phyloP scores from a whole-genome alignment of 305 asterid genomes.

The Salvia sclarea region DNA sequence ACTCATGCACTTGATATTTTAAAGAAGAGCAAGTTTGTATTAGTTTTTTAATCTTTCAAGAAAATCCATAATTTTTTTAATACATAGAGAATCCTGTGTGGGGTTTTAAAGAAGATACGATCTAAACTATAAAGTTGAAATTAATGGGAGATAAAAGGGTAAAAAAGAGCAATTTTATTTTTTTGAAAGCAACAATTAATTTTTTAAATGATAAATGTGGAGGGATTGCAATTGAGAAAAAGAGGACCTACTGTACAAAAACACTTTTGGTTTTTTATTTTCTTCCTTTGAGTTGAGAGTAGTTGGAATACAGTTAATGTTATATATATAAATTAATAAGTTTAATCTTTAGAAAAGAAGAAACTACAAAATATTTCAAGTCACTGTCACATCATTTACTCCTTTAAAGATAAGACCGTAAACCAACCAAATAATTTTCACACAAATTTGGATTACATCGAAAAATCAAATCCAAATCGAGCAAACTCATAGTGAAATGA shows the following conservation, averaged over 20 bases:
- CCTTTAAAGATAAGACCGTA: not conserved
- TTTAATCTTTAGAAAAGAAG: not conserved
- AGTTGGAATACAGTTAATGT: not conserved
- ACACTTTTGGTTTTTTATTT: too few relatives aligned
- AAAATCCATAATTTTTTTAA: not conserved
- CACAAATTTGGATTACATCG: not conserved
- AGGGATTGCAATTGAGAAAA: too few relatives aligned
- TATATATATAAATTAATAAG: not conserved
- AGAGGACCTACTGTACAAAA: too few relatives aligned
- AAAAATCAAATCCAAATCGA: not conserved
- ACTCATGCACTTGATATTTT: too few relatives aligned
- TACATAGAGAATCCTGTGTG: not conserved
- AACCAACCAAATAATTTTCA: not conserved
- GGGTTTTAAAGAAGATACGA: not conserved
- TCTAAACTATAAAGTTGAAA: too few relatives aligned
- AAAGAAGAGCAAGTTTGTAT: not conserved
- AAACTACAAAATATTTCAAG: not conserved
- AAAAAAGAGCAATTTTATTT: too few relatives aligned
- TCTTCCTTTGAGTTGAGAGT: not conserved
- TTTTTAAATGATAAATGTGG: too few relatives aligned
- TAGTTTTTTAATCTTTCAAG: not conserved
- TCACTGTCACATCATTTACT: constrained; percentile 6
- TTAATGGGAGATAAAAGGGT: too few relatives aligned
- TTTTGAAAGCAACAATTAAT: too few relatives aligned
- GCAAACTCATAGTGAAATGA: not conserved